These are phyloP conservation scores for Globisporangium middletonii DNA, from an alignment of 352 stramenopile species.

Conservation along the genomic window DNA sequence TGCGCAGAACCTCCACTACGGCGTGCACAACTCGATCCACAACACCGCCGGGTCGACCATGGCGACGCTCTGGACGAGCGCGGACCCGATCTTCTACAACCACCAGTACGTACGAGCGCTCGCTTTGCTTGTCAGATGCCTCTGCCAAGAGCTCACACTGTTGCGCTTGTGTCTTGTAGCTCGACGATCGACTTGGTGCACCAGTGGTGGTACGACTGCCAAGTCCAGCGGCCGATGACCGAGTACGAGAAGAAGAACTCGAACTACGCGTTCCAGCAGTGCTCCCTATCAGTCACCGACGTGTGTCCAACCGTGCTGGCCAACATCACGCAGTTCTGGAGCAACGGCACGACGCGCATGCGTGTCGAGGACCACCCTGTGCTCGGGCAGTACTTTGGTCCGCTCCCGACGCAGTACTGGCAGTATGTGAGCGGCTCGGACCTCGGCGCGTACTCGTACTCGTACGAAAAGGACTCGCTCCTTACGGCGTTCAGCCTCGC, in stretches of 20 bases:
- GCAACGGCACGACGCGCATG: conserved; percentile 15
- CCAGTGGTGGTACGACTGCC: conserved; percentile 38
- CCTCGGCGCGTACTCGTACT: conserved; percentile 49
- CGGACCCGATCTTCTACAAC: conserved; percentile 42
- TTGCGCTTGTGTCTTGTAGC: conserved; percentile 6
- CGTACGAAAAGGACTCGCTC: conserved; percentile 49
- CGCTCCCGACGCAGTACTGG: conserved; percentile 56
- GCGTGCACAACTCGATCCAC: conserved; percentile 52
- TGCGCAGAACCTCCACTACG: conserved; percentile 31
- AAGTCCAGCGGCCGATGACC: conserved; percentile 26
- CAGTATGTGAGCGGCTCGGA: conserved; percentile 42
- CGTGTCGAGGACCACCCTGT: conserved; percentile 37
- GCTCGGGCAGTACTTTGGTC: conserved; percentile 40
- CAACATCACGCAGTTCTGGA: conserved; percentile 48
- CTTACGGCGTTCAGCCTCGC: conserved; percentile 14
- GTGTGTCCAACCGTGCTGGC: conserved; percentile 3
- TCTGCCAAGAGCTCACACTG: background rate
- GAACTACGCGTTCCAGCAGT: conserved; percentile 31
- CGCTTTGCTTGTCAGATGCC: background rate
- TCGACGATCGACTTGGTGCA: conserved; percentile 34
- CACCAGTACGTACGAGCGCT: conserved; percentile 30
- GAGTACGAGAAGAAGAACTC: conserved; percentile 21
- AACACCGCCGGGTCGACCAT: conserved; percentile 25
- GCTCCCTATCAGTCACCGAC: conserved; percentile 4
- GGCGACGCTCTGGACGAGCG: conserved; percentile 26